Evolutionary conservation across 345 rosid species (phyloP), one percentile per base, ranked within the genome.

Genomic region (Iberis pinnata): DNA sequence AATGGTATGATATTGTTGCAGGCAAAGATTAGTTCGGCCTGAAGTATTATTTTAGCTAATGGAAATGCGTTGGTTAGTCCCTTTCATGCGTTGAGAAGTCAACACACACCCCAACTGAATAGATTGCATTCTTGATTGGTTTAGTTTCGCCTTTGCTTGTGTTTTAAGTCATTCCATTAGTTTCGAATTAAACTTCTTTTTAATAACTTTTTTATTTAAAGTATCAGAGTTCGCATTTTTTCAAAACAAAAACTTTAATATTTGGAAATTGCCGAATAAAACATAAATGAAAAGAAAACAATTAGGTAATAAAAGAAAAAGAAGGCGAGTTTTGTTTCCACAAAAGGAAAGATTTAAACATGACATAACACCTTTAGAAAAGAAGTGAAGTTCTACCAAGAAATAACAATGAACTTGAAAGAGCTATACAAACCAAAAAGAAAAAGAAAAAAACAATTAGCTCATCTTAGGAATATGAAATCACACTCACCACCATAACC

Each of bases 41-140:
- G 97, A 88, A 57, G 83, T 73, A 48, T 92, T 88, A 49, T 73
- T 70, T 52, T 92, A 54, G 71, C 89, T n/a, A 85, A 85, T 32
- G 98, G 98, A 50, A 92, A 92, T 92, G 84, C 80, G 98, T 67
- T 64, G 70, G 67, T 73, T 88, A 58, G 71, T 66, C 64, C 88
- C 93, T 27, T 54, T 92, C 51, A 84, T 88, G 83, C 82, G 64
- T 53, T 82, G 73, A 84, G 71, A 44, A 38, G 18, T 9, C 8
- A 29, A 29, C 33, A 29, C 33, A 29, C 6, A 26, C 29, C 4
- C 4, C 43, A 53, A 35, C 24, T 60, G 38, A 52, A 29, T 45
- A 59, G 60, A 52, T 31, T 53, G 49, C 26, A n/a, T 49, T 59
- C 33, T 47, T 13, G n/a, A n/a, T 45, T 9, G 46, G 46, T 54